Evolutionary conservation across 805 yeast genomes (phyloP), one percentile per base, ranked within the genome.

Genomic region (Monosporozyma aquatica): DNA sequence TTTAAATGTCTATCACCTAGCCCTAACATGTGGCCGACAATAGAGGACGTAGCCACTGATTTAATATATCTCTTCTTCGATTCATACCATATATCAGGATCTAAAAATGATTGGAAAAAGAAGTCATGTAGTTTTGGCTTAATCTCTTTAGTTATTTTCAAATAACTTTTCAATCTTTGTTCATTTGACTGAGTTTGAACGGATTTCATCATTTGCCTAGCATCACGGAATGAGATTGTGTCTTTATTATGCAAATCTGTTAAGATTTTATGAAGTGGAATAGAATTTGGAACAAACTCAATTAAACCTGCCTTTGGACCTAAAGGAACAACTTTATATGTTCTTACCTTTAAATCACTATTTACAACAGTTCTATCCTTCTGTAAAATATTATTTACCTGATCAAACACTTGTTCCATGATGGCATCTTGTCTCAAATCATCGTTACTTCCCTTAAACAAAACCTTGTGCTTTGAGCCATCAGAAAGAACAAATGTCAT

Each of bases 1-100:
- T 87, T 87, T 58, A 95, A 76, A 61, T 92, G 99, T 23, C 99
- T 69, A 59, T 92, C 99, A 5, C 99, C 99, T 5, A 92, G 69
- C 0, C 99, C 99, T 33, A 92, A 66, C 11, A 92, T 69, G 59
- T 85, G 72, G 0, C 98, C 98, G 18, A 87, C 80, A 38, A 94
- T 82, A 1, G 97, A 87, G 2, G 82, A 74, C 0, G 87, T 75
- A 0, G 96, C 96, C 1, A 86, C 70, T 0, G 96, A 95, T 40
- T 78, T 76, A 1, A 83, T 74, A 58, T 86, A 92, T 1, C 65
- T 62, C 18, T 73, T 67, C 29, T 87, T 71, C 30, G 82, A 75
- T 14, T 61, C 61, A 50, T 80, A 78, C 98, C 98, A 92, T 0
- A 64, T 65, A 43, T 79, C 78, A 0, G 95, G 82, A 17, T 79